Evolutionary conservation across 305 asterid species (phyloP), one percentile per base, ranked within the genome.

Genomic region (Solanum aculeatissimum): DNA sequence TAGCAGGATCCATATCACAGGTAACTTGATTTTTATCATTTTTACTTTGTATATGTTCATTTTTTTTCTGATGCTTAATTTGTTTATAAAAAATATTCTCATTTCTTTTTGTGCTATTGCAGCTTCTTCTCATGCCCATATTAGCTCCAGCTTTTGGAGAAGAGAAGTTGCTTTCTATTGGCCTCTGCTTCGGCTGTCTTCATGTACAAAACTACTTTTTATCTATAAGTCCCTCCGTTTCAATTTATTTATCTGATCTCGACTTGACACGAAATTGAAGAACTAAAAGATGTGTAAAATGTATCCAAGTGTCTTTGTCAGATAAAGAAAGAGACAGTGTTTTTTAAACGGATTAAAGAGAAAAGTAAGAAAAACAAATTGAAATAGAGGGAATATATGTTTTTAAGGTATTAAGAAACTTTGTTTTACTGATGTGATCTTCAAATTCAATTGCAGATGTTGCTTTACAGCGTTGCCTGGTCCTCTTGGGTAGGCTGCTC

Each of bases 391-490:
- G 9, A 23, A 16, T 27, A 27, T 1, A 2, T 47, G 0, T 14
- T 69, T 62, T 62, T 27, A 42, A 81, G 1, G 19, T 23, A 42
- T 10, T 43, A 2, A 42, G 7, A 16, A 32, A 78, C 8, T 2
- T 29, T 19, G 45, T 18, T 78, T 18, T 78, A 19, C n/a, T 78
- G 32, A 53, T 53, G 12, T 29, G 19, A 6, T 83, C 16, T 83
- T 35, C 53, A n/a, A 51, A 15, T 83, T 51, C 51, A n/a, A 60
- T 57, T 90, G 97, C 93, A 96, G 98, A 89, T 92, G 92, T 58
- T 94, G 38, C 94, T 96, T 74, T 88, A 92, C 89, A 91, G 99
- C 85, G 75, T 92, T 16, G 98, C 99, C 9, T 96, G 99, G 98
- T 90, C 98, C 9, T 91, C 93, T 32, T 96, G 99, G 99, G 99